Conservation (phyloP, 169 alveolate species). For the Eimeria acervulina region DNA sequence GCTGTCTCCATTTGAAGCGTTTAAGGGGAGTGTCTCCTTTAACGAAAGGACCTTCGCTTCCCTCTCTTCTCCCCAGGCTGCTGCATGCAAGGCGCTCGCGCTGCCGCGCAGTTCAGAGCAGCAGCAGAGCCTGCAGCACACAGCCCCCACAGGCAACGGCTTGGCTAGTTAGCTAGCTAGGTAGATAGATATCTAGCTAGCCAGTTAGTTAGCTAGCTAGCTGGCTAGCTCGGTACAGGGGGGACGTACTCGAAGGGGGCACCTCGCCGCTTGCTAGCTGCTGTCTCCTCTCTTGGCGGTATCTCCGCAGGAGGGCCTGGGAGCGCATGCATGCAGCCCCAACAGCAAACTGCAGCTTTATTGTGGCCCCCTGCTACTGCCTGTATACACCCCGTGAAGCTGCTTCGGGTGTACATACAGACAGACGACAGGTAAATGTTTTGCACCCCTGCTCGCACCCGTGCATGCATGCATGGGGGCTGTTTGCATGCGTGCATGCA, state of each 20-base stretch:
- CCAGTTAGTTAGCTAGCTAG: neutral
- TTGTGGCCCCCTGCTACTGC: neutral
- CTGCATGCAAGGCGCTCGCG: neutral
- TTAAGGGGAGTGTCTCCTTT: no score
- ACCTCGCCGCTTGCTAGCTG: constrained; percentile 8
- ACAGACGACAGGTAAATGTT: neutral
- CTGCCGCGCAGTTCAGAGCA: neutral
- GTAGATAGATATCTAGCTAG: neutral
- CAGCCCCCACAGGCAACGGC: neutral
- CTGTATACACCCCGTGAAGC: no score
- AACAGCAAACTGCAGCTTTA: no score
- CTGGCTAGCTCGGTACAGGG: neutral
- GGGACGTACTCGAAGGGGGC: constrained; percentile 7
- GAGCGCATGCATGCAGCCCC: neutral
- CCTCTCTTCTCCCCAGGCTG: neutral
- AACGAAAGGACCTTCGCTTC: neutral
- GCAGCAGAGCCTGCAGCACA: constrained; percentile 17
- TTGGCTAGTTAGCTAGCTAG: constrained; percentile 11
- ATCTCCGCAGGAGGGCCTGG: constrained; percentile 36
- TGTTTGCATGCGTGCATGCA: neutral
- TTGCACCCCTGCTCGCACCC: no score
- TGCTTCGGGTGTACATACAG: neutral
- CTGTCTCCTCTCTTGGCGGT: constrained; percentile 32
- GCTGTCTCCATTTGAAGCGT: neutral
- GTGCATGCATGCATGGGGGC: neutral